Conservation (phyloP, 768 basidiomycete genomes). For the Pleurotus pulmonarius region DNA sequence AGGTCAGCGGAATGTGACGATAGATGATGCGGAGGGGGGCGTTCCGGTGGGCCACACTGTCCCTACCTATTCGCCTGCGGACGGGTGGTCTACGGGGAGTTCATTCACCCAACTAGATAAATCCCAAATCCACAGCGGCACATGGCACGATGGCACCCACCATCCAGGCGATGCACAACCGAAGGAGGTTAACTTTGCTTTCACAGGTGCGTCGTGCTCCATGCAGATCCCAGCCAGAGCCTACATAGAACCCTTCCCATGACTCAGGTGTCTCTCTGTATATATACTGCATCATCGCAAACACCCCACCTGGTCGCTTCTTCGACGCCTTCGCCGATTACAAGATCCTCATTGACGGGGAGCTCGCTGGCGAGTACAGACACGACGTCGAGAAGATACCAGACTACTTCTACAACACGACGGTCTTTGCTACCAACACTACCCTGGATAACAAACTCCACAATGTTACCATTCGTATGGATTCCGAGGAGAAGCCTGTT, state of each 20-base stretch:
- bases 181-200: not conserved
- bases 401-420: not conserved
- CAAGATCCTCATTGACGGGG: not conserved
- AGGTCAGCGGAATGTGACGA: not conserved
- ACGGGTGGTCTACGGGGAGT: not conserved
- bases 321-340: not conserved
- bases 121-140: not conserved
- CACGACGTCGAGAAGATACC: not conserved
- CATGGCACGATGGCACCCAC: not conserved
- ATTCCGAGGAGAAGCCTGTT: not conserved
- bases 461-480: not conserved
- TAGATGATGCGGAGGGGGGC: not conserved
- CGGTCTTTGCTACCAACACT: not conserved
- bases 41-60: not conserved
- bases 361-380: not conserved
- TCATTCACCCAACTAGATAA: not conserved
- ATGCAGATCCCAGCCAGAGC: not conserved
- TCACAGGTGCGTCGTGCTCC: not conserved
- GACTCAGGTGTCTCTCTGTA: constrained; percentile 2
- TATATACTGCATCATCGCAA: constrained; percentile 3
- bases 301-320: not conserved
- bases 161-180: not conserved
- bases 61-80: not conserved
- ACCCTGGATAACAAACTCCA: not conserved
- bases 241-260: not conserved